Evolutionary conservation across 345 rosid genomes (phyloP).

Genomic region (Limnanthes douglasii): DNA sequence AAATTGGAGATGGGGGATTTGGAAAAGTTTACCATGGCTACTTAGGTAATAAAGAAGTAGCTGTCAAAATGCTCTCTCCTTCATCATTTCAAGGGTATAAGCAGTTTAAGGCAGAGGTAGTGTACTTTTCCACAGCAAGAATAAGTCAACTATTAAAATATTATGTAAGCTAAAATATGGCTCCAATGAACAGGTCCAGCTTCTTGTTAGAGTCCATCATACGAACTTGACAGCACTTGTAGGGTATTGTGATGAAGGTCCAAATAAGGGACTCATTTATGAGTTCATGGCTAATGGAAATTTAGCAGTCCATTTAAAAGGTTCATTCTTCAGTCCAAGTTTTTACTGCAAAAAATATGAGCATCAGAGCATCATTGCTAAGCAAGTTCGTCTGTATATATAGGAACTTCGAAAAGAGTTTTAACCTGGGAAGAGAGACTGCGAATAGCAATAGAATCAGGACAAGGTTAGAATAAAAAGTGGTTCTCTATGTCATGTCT

Average conservation of each 20-base stretch:
- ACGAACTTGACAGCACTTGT: conserved; percentile 12
- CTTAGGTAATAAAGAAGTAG: conserved; percentile 30
- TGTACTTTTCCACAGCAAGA: no score
- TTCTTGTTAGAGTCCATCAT: conserved; percentile 20
- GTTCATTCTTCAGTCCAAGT: no score
- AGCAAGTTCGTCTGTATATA: no score
- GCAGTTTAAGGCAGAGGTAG: conserved; percentile 37
- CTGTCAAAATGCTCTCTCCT: conserved; percentile 36
- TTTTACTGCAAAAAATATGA: no score
- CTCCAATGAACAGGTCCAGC: conserved; percentile 29
- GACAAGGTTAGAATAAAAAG: neutral
- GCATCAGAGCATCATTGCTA: no score
- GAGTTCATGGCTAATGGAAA: conserved; percentile 19
- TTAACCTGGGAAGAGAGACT: neutral
- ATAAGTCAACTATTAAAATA: no score
- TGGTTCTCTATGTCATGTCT: neutral
- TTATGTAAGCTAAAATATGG: no score
- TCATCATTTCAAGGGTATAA: conserved; percentile 27
- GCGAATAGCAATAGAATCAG: neutral
- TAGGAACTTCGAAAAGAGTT: no score
- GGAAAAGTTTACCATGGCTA: conserved; percentile 34
- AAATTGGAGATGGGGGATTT: conserved; percentile 34
- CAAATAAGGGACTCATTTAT: conserved; percentile 12
- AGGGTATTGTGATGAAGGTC: conserved; percentile 18
- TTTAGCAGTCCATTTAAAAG: conserved; percentile 12